These are phyloP conservation scores for Sophora flavescens DNA, from an alignment of 306 rosid genomes.

Conservation along the genomic window DNA sequence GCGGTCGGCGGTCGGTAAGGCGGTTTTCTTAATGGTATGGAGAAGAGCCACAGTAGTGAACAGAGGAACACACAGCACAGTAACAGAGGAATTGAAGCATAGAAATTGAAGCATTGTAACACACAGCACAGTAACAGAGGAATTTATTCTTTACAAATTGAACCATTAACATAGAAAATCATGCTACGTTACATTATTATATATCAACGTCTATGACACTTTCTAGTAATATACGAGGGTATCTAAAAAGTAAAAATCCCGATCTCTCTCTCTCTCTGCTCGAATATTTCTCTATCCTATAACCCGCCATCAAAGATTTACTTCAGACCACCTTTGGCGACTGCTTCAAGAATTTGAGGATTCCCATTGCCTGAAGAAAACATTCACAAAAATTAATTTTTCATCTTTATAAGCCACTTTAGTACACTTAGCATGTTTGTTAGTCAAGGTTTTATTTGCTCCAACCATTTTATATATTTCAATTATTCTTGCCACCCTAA, in stretches of 20 bases:
- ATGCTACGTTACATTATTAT: conserved; percentile 43
- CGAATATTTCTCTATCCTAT: not conserved
- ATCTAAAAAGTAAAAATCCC: conserved; percentile 6
- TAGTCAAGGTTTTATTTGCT: conserved; percentile 16
- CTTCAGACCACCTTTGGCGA: conserved; percentile 41
- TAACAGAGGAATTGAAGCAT: conserved; percentile 43
- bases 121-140: conserved; percentile 50
- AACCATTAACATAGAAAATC: conserved; percentile 48
- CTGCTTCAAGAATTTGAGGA: conserved; percentile 47
- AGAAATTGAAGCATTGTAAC: conserved; percentile 41
- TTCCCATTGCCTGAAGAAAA: conserved; percentile 51
- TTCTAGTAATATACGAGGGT: conserved; percentile 38
- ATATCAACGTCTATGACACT: not conserved
- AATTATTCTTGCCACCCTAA: not conserved
- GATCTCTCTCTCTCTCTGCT: not conserved
- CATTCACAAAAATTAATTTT: conserved; percentile 35
- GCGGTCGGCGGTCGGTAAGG: no score
- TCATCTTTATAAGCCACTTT: conserved; percentile 29
- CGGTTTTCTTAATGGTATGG: no score
- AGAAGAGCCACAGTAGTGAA: no score
- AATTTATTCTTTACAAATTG: conserved; percentile 42
- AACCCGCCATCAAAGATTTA: conserved; percentile 40
- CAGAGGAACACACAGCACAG: conserved; percentile 45
- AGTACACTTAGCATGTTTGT: conserved; percentile 1
- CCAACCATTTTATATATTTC: conserved; percentile 22